A percentile compares a stretch with the other conserved stretches of the same genome.
phyloP scores from a whole-genome alignment of 2,329 filamentous ascomycete species.

The Ascochyta rabiei region DNA sequence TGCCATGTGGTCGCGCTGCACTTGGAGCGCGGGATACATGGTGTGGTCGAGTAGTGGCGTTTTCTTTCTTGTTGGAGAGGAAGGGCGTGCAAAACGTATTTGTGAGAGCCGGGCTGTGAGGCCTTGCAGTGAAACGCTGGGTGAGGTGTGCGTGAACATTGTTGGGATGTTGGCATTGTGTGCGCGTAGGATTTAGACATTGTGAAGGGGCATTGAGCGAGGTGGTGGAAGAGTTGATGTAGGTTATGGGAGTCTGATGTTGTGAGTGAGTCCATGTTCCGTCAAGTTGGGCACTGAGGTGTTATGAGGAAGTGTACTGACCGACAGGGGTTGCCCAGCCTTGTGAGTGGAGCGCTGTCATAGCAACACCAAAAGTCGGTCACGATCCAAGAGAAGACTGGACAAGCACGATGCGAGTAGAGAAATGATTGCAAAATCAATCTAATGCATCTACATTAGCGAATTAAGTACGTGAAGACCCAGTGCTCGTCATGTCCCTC shows the following conservation, averaged over 20 bases:
- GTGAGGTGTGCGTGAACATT: constrained; percentile 12
- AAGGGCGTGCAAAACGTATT: constrained; percentile 1
- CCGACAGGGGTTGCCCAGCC: constrained; percentile 13
- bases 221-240: not conserved
- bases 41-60: not conserved
- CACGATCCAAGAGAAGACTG: not conserved
- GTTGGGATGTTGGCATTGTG: constrained; percentile 13
- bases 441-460: constrained; percentile 35
- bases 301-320: constrained; percentile 8
- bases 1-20: constrained; percentile 3
- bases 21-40: not conserved
- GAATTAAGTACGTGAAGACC: constrained; percentile 36
- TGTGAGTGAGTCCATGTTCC: not conserved
- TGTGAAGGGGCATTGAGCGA: constrained; percentile 6
- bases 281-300: constrained; percentile 13
- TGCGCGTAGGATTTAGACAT: constrained; percentile 1
- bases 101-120: constrained; percentile 2
- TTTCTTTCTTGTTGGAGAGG: not conserved
- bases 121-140: constrained; percentile 2
- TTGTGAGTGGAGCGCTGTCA: constrained; percentile 10
- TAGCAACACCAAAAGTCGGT: constrained; percentile 19
- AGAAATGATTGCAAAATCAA: constrained; percentile 4
- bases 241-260: not conserved
- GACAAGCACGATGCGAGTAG: not conserved
- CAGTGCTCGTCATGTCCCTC: constrained; percentile 2